Evolutionary conservation across 257 asterid genomes (phyloP).

Genomic region (Lantana camara): DNA sequence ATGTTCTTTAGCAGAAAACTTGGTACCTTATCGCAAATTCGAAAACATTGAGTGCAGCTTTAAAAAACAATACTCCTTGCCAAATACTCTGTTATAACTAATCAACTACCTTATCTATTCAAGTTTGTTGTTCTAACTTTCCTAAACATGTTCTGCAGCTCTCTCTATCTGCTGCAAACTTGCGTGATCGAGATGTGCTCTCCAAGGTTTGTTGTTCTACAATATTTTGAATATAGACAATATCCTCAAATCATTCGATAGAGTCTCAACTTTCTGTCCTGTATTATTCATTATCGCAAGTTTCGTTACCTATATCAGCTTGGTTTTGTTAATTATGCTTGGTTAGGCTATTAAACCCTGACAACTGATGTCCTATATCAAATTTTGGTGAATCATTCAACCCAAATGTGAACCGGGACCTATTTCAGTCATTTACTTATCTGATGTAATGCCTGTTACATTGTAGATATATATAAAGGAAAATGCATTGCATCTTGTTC

Average conservation of each 20-base stretch:
- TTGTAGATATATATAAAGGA: slow-evolving; percentile 16
- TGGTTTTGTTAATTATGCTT: slow-evolving; percentile 8
- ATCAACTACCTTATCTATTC: slow-evolving; percentile 16
- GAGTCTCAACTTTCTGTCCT: neutral
- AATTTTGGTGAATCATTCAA: slow-evolving; percentile 10
- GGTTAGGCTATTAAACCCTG: slow-evolving; percentile 20
- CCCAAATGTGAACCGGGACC: neutral
- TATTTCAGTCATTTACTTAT: neutral
- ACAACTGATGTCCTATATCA: neutral
- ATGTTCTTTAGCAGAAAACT: neutral
- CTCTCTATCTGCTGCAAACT: slow-evolving; percentile 81
- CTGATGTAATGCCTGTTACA: neutral
- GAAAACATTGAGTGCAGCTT: neutral
- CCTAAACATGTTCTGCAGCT: slow-evolving; percentile 59
- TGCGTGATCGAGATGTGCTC: slow-evolving; percentile 87
- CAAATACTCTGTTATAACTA: slow-evolving; percentile 2
- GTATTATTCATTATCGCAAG: neutral
- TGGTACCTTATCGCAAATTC: neutral
- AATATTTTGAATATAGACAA: slow-evolving; percentile 9
- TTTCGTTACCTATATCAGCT: slow-evolving; percentile 16
- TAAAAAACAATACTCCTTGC: neutral
- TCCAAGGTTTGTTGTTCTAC: slow-evolving; percentile 78
- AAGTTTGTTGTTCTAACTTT: slow-evolving; percentile 19
- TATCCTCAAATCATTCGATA: neutral
- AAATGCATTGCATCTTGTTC: slow-evolving; percentile 18